A percentile compares a stretch with the other conserved stretches of the same genome.
phyloP scores from a whole-genome alignment of 2,329 filamentous ascomycete genomes.

The Aspergillus costaricaensis region DNA sequence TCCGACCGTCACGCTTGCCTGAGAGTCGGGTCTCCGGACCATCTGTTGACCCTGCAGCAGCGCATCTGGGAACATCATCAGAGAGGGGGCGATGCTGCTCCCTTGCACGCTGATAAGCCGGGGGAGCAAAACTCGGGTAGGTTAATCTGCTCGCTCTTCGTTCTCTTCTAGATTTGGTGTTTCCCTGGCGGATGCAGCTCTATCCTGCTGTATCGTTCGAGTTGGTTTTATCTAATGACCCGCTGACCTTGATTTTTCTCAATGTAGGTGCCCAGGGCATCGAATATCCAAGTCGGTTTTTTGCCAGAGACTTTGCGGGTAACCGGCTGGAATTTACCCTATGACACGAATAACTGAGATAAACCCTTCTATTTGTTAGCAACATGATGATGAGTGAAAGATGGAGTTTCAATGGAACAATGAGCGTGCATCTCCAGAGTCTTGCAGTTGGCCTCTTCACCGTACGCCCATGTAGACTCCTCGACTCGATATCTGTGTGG shows the following conservation, averaged over 20 bases:
- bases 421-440: background rate
- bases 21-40: conserved; percentile 50
- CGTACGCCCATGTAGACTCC: no score
- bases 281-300: conserved; percentile 64
- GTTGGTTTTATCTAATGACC: no score
- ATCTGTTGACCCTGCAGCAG: conserved; percentile 51
- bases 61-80: conserved; percentile 56
- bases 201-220: background rate
- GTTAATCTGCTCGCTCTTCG: conserved; percentile 11
- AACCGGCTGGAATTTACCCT: conserved; percentile 58
- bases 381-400: background rate
- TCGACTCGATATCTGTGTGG: no score
- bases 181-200: background rate
- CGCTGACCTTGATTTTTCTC: background rate
- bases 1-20: conserved; percentile 63
- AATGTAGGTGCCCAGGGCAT: conserved; percentile 53
- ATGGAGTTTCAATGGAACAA: background rate
- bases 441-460: background rate
- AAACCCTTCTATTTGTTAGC: background rate
- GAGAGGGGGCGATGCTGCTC: conserved; percentile 53
- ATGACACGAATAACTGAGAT: conserved; percentile 23
- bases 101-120: conserved; percentile 57
- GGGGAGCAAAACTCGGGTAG: conserved; percentile 50
- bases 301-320: conserved; percentile 60
- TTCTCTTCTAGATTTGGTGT: background rate